Conservation (phyloP, 108 stramenopile species). For the Discostella pseudostelligera region DNA sequence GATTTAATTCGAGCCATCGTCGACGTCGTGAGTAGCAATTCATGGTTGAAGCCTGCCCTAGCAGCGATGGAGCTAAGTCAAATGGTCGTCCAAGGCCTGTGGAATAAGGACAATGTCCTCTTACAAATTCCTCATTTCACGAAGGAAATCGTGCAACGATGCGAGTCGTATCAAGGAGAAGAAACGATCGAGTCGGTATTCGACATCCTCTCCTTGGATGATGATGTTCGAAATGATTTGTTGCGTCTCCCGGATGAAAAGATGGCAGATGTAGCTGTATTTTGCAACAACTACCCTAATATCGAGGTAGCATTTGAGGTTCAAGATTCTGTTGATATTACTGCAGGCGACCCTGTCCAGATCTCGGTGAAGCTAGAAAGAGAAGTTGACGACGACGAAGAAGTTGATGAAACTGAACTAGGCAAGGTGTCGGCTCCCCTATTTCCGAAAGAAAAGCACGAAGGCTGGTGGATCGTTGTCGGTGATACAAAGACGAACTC, state of each 20-base stretch:
- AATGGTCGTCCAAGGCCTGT: conserved; percentile 97
- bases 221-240: conserved; percentile 89
- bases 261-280: conserved; percentile 96
- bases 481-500: conserved; percentile 89
- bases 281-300: conserved; percentile 98
- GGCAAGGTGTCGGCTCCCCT: conserved; percentile 85
- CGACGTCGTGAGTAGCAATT: conserved; percentile 96
- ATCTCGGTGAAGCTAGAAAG: conserved; percentile 88
- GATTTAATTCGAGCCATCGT: conserved; percentile 93
- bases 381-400: conserved; percentile 87
- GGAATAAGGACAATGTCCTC: conserved; percentile 92
- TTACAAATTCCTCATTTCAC: conserved; percentile 97
- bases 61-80: conserved; percentile 99
- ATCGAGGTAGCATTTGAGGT: conserved; percentile 91
- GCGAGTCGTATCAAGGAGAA: conserved; percentile 66
- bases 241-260: conserved; percentile 86
- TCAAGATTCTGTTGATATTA: conserved; percentile 81
- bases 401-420: conserved; percentile 71
- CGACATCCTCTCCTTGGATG: conserved; percentile 93
- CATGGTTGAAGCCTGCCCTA: conserved; percentile 96
- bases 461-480: conserved; percentile 97
- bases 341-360: conserved; percentile 86
- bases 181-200: conserved; percentile 86
- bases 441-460: conserved; percentile 90
- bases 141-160: conserved; percentile 82